Conservation (phyloP, 1,139 yeast species). For the Kluyveromyces sp. region DNA sequence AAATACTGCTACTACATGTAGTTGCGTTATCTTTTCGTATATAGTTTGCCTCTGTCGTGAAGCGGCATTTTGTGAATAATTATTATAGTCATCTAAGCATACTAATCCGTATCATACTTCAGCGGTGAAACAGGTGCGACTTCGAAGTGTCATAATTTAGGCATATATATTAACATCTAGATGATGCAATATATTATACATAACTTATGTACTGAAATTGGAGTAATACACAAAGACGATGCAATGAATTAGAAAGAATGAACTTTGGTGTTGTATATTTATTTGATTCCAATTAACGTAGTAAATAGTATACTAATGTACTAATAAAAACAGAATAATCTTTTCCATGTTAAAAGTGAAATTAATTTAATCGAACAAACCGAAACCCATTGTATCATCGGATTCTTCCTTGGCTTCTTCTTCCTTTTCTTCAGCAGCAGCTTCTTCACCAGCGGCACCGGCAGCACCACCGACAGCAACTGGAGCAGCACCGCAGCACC, state of each 20-base stretch:
- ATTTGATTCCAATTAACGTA: slow-evolving; percentile 5
- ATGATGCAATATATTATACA: too few species aligned
- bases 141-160: too few species aligned
- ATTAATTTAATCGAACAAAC: slow-evolving; percentile 62
- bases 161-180: too few species aligned
- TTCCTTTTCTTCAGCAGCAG: slow-evolving; percentile 46
- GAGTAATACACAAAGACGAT: slow-evolving; percentile 8
- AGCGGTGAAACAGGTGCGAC: too few species aligned
- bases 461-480: slow-evolving; percentile 52
- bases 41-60: too few species aligned
- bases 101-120: too few species aligned
- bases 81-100: too few species aligned
- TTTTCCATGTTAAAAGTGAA: slow-evolving; percentile 5
- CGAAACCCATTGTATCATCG: slow-evolving; percentile 77
- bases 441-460: slow-evolving; percentile 51
- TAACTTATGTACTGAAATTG: too few species aligned
- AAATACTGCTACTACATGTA: too few species aligned
- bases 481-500: slow-evolving; percentile 62
- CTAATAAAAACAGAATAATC: slow-evolving; percentile 1
- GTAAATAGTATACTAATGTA: slow-evolving; percentile 6
- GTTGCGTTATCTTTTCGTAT: too few species aligned
- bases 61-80: too few species aligned
- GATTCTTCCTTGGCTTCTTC: slow-evolving; percentile 56
- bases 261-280: slow-evolving; percentile 7
- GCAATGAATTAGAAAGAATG: slow-evolving; percentile 9